Conservation (phyloP, 108 stramenopile genomes). For the Nannochloropsis gaditana region DNA sequence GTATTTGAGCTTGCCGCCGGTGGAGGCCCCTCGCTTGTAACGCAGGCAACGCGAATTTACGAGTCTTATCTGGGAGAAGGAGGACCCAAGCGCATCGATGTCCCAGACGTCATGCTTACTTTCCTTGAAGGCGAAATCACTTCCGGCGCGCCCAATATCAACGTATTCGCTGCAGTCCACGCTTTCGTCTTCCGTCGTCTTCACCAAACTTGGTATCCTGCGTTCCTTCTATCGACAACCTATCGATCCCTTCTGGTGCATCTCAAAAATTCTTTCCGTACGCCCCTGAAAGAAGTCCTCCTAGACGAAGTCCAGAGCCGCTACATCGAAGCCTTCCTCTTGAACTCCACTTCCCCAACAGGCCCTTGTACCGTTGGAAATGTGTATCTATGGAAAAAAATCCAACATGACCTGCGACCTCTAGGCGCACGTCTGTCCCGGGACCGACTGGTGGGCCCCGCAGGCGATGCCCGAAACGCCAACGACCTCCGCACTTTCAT, state of each 20-base stretch:
- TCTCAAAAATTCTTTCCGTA: conserved; percentile 16
- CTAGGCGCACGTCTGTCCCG: background rate
- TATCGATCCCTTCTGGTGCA: background rate
- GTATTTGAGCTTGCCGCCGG: background rate
- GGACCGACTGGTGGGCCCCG: background rate
- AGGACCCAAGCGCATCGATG: background rate
- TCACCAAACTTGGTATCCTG: background rate
- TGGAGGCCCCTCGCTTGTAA: background rate
- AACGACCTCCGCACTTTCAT: conserved; percentile 1
- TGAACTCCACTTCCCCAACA: background rate
- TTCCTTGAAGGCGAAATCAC: background rate
- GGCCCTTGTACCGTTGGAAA: background rate
- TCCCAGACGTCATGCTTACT: background rate
- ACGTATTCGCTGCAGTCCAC: background rate
- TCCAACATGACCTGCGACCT: background rate
- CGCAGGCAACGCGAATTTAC: conserved; percentile 3
- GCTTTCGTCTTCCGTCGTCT: conserved; percentile 13
- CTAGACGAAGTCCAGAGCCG: background rate
- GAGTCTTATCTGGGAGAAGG: background rate
- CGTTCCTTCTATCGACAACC: background rate
- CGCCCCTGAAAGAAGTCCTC: background rate
- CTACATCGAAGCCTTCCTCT: conserved; percentile 6
- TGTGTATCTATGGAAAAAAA: conserved; percentile 13
- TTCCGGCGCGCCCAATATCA: background rate
- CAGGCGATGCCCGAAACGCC: background rate